Evolutionary conservation across 768 basidiomycete species (phyloP), one percentile per base, ranked within the genome.

Genomic region (Dentipellis fragilis): DNA sequence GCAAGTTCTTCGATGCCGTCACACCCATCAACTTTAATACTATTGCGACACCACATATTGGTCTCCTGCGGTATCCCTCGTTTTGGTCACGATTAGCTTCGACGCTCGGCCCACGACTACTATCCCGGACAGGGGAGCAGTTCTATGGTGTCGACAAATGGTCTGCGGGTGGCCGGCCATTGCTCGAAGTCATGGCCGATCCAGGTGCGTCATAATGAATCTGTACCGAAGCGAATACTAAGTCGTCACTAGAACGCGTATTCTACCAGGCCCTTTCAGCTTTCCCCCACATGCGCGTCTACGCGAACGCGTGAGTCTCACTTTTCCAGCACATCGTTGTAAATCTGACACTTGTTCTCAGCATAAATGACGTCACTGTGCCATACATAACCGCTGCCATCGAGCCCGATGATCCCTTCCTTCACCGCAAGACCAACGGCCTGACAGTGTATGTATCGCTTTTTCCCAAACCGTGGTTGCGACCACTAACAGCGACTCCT

Each of bases 1-100:
- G 76, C 48, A 73, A 75, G 7, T 90, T 93, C 72, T 94, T 94
- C 64, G 74, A 83, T 1, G 70, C 72, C 2, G 76, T 92, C 42
- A 68, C 71, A 23, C 89, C 91, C 0, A 76, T 88, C 54, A 91
- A 90, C 67, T 94, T 93, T 67, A 81, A 80, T 53, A 89, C 91
- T 0, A 71, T 93, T 50, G 88, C 91, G 1, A 89, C 91, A 0
- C 92, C 92, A 1, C 85, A 90, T 58, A 73, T 92, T 40, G 92
- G 92, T 11, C 75, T 91, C 7, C 82, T 81, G 4, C 72, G 73
- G 62, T 84, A 85, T 59, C 75, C 77, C 23, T 81, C 83, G 2
- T 68, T 85, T 36, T 65, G 83, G 45, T 86, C 85, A 1, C 69
- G 71, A 1, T 49, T 89, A 0, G 63, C 75, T 11, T 72, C 75